Evolutionary conservation across 2,329 filamentous ascomycete species (phyloP).

Genomic region (Colletotrichum sp.): DNA sequence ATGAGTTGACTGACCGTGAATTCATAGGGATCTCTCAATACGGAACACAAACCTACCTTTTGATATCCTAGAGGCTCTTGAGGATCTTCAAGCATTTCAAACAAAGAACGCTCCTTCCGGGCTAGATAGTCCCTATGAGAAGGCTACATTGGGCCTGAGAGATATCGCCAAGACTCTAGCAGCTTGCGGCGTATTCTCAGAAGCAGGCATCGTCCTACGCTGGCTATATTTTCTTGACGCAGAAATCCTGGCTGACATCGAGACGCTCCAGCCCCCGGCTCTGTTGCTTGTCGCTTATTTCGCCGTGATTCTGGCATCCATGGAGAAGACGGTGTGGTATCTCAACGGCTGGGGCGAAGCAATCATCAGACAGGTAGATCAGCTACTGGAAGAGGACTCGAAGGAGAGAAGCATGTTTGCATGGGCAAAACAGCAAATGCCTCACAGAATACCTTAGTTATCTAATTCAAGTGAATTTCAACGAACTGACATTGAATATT

Average conservation of each 20-base stretch:
- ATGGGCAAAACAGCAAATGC: background rate
- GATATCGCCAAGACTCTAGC: background rate
- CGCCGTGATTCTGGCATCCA: background rate
- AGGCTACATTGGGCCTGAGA: background rate
- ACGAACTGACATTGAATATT: background rate
- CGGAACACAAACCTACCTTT: background rate
- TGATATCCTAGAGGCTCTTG: background rate
- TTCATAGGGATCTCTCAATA: background rate
- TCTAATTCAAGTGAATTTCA: fast-evolving
- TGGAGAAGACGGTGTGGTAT: background rate
- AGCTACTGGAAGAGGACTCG: background rate
- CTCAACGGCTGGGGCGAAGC: background rate
- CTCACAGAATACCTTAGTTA: fast-evolving
- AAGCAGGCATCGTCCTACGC: background rate
- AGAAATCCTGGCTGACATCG: fast-evolving
- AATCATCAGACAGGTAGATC: background rate
- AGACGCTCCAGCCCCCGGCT: background rate
- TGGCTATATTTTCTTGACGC: background rate
- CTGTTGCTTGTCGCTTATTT: fast-evolving
- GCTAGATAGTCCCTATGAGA: fast-evolving
- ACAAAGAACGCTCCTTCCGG: fast-evolving
- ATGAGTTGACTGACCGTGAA: fast-evolving
- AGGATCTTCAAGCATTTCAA: background rate
- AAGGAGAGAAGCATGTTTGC: background rate
- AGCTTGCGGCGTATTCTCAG: background rate